Conservation (phyloP, 2,329 filamentous ascomycete genomes). For the Colletotrichum tabaci region DNA sequence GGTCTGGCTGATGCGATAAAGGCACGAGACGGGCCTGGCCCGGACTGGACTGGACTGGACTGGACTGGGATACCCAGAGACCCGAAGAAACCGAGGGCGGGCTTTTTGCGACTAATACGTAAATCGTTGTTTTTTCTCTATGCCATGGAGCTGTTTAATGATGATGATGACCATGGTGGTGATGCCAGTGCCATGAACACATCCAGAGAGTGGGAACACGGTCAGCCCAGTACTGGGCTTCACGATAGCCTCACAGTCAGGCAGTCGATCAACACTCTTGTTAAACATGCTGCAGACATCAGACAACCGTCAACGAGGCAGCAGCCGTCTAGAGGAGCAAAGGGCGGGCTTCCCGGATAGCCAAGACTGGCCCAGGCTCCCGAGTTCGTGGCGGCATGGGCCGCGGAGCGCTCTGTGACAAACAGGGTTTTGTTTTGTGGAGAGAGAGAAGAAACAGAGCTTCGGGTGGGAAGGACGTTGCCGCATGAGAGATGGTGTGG, state of each 20-base stretch:
- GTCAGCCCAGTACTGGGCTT: not conserved
- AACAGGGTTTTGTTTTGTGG: slow-evolving; percentile 2
- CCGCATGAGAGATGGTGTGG: slow-evolving; percentile 13
- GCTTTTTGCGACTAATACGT: slow-evolving; percentile 29
- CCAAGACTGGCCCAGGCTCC: slow-evolving; percentile 26
- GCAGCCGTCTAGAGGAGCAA: slow-evolving; percentile 3
- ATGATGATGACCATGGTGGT: too few species aligned
- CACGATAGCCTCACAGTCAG: not conserved
- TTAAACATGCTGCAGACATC: not conserved
- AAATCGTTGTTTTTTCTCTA: slow-evolving; percentile 8
- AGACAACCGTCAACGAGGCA: not conserved
- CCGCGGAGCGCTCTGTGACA: slow-evolving; percentile 9
- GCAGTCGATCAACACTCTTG: not conserved
- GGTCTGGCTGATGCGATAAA: slow-evolving; percentile 9
- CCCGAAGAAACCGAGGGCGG: slow-evolving; percentile 30
- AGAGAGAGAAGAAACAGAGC: not conserved
- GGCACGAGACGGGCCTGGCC: slow-evolving; percentile 7
- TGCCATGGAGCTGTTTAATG: not conserved
- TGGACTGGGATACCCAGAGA: slow-evolving; percentile 1
- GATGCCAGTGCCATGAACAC: too few species aligned
- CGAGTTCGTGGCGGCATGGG: slow-evolving; percentile 23
- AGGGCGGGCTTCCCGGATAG: slow-evolving; percentile 4
- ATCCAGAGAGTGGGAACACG: too few species aligned
- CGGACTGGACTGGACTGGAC: too few species aligned
- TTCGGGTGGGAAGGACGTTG: not conserved